Conservation (phyloP, 1,284 basidiomycete genomes). For the Ceratobasidium theobromae region DNA sequence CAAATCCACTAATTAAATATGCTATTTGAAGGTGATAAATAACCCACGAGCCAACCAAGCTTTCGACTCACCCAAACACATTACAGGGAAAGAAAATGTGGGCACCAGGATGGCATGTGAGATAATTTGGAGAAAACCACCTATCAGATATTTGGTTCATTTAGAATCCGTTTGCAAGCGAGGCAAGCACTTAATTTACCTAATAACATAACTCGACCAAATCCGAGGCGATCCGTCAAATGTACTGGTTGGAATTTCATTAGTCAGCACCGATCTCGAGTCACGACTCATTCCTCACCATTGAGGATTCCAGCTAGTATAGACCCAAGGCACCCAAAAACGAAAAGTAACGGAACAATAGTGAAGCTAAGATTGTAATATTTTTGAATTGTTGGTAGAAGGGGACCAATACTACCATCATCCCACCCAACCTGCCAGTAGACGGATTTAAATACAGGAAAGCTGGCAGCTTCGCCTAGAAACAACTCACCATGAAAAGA, state of each 20-base stretch:
- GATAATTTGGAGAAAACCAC: conserved; percentile 5
- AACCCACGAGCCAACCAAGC: background rate
- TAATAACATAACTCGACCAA: conserved; percentile 23
- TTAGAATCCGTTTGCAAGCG: background rate
- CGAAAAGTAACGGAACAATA: conserved; percentile 54
- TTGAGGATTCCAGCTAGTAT: background rate
- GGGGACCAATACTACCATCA: conserved; percentile 55
- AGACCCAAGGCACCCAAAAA: conserved; percentile 47
- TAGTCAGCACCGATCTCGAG: background rate
- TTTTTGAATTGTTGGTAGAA: conserved; percentile 58
- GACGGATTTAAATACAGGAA: background rate
- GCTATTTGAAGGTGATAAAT: background rate
- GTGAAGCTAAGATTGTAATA: conserved; percentile 52
- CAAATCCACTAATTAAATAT: conserved; percentile 30
- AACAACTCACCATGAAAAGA: conserved; percentile 7
- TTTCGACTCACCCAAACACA: conserved; percentile 15
- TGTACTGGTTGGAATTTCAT: conserved; percentile 9
- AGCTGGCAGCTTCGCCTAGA: background rate
- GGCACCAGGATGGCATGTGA: conserved; percentile 27
- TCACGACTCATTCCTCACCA: too few species aligned
- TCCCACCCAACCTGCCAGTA: conserved; percentile 53
- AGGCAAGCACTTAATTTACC: background rate
- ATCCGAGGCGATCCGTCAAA: conserved; percentile 29
- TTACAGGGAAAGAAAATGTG: conserved; percentile 31
- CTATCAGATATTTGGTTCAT: background rate